Conservation (phyloP, 139 green algal genomes). For the Chlamydomonas asymmetrica region DNA sequence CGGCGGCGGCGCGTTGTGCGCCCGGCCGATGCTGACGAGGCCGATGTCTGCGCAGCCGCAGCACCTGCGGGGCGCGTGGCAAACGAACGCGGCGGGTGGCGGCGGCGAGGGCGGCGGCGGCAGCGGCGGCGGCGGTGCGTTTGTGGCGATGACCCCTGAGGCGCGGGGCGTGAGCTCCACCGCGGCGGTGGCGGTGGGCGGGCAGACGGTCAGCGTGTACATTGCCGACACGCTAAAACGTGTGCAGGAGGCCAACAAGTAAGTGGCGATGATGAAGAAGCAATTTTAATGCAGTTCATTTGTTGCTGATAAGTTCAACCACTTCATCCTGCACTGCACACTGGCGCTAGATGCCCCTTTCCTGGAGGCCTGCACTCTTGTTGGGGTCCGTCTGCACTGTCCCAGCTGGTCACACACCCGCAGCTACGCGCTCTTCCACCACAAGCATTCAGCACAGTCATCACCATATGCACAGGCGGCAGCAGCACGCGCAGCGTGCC, state of each 20-base stretch:
- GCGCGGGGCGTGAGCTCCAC: slow-evolving; percentile 3
- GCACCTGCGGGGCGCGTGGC: background rate
- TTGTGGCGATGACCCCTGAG: background rate
- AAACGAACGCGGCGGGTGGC: background rate
- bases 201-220: slow-evolving; percentile 30
- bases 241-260: slow-evolving; percentile 36
- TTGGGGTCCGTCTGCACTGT: too few relatives aligned
- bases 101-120: background rate
- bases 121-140: background rate
- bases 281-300: too few relatives aligned
- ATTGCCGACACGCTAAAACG: slow-evolving; percentile 33
- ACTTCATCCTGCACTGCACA: too few relatives aligned
- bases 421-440: too few relatives aligned
- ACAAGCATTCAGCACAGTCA: too few relatives aligned
- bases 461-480: too few relatives aligned
- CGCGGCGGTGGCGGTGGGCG: slow-evolving; percentile 28
- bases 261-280: too few relatives aligned
- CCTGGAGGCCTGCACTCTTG: too few relatives aligned
- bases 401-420: too few relatives aligned
- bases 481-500: too few relatives aligned
- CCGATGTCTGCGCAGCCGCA: slow-evolving; percentile 35
- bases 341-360: too few relatives aligned
- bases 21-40: background rate
- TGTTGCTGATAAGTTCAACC: too few relatives aligned
- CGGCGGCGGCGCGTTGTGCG: background rate